Evolutionary conservation across 345 rosid species (phyloP).

Genomic region (Orychophragmus violaceus): DNA sequence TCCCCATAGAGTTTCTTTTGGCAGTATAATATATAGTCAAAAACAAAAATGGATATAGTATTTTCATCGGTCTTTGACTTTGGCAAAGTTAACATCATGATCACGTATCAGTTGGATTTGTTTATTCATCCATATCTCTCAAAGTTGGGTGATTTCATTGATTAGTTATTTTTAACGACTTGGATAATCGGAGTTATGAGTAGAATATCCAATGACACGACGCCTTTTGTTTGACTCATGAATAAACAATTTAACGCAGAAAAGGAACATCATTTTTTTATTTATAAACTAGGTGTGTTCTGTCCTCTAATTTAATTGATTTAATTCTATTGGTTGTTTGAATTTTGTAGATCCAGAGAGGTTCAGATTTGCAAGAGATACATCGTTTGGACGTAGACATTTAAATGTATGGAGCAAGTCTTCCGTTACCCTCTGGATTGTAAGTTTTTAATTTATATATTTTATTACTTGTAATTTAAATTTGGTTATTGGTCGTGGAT

Average conservation of each 20-base stretch:
- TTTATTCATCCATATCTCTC: background rate
- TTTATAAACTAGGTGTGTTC: background rate
- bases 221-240: conserved; percentile 16
- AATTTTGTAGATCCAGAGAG: conserved; percentile 76
- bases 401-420: conserved; percentile 66
- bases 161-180: background rate
- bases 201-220: background rate
- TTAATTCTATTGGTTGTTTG: background rate
- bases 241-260: conserved; percentile 4
- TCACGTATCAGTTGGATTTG: background rate
- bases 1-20: background rate
- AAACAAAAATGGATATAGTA: background rate
- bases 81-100: conserved; percentile 7
- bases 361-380: conserved; percentile 89
- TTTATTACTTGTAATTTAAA: background rate
- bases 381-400: conserved; percentile 89
- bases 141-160: background rate
- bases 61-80: conserved; percentile 2
- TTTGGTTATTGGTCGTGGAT: too few species aligned
- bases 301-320: background rate
- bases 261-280: background rate
- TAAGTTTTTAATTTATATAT: conserved; percentile 33
- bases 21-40: background rate
- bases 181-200: background rate
- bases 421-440: conserved; percentile 72